phyloP scores from a whole-genome alignment of 1,284 basidiomycete genomes.

The Salmacisia buchloeana region DNA sequence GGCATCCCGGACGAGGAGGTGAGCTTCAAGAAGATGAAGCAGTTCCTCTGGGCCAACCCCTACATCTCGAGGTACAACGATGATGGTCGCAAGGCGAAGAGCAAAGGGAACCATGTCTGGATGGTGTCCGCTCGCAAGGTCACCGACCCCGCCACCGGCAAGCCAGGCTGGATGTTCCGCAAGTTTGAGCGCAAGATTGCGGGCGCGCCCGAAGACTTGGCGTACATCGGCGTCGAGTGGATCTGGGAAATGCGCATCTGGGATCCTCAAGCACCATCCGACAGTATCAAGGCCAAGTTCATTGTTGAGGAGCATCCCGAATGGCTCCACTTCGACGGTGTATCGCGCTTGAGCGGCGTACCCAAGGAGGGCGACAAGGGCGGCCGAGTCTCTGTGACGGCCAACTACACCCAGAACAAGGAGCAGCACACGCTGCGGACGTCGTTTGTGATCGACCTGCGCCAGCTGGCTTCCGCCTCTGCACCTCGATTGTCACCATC shows the following conservation, averaged over 20 bases:
- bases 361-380: conserved; percentile 29
- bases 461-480: background rate
- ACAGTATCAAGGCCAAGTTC: conserved; percentile 66
- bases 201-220: conserved; percentile 57
- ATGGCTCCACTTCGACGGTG: conserved; percentile 66
- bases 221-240: conserved; percentile 68
- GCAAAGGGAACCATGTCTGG: conserved; percentile 99
- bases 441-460: conserved; percentile 29
- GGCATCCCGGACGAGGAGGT: conserved; percentile 57
- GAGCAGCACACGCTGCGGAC: conserved; percentile 42
- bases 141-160: conserved; percentile 56
- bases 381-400: conserved; percentile 37
- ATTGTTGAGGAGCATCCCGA: conserved; percentile 71
- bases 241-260: conserved; percentile 89
- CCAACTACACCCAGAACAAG: conserved; percentile 37
- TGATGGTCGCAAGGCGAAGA: conserved; percentile 96
- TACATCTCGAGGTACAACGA: conserved; percentile 97
- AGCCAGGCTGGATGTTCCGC: conserved; percentile 71
- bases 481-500: background rate
- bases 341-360: conserved; percentile 32
- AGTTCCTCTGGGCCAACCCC: conserved; percentile 87
- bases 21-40: conserved; percentile 66
- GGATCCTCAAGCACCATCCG: conserved; percentile 71
- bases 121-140: conserved; percentile 89
- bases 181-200: conserved; percentile 64